Evolutionary conservation across 257 asterid genomes (phyloP).

Genomic region (Nicotiana otophora): DNA sequence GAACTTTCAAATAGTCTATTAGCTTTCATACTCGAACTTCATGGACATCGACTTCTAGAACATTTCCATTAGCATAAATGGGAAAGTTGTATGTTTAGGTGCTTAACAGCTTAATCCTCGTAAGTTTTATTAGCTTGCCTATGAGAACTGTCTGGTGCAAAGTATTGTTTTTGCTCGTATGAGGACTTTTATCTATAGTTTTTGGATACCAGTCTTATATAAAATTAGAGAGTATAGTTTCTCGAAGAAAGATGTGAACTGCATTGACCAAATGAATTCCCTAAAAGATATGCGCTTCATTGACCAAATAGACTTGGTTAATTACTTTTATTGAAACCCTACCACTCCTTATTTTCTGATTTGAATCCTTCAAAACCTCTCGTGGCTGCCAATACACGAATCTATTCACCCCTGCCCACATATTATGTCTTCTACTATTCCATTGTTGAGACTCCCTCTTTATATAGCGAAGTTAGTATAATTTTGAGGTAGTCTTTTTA

Average conservation of each 20-base stretch:
- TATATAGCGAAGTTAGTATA: neutral
- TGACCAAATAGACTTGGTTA: neutral
- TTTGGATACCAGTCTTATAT: neutral
- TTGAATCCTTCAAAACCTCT: neutral
- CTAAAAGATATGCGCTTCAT: neutral
- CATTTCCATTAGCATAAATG: neutral
- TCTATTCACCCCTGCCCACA: neutral
- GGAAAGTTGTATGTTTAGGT: neutral
- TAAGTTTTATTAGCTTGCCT: neutral
- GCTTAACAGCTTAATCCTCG: neutral
- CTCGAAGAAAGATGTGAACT: neutral
- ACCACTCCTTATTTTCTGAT: neutral
- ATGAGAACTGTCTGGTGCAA: neutral
- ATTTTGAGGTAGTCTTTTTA: neutral
- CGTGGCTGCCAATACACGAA: neutral
- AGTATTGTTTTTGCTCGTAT: neutral
- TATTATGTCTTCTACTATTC: neutral
- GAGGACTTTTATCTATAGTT: neutral
- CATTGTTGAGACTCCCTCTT: neutral
- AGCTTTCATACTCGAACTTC: constrained; percentile 3
- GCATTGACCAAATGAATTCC: neutral
- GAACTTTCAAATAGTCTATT: neutral
- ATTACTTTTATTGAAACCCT: neutral
- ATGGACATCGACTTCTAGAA: neutral
- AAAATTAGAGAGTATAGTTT: neutral